Evolutionary conservation across 805 yeast genomes (phyloP), one percentile per base, ranked within the genome.

Genomic region (Yamadazyma tumulicola): DNA sequence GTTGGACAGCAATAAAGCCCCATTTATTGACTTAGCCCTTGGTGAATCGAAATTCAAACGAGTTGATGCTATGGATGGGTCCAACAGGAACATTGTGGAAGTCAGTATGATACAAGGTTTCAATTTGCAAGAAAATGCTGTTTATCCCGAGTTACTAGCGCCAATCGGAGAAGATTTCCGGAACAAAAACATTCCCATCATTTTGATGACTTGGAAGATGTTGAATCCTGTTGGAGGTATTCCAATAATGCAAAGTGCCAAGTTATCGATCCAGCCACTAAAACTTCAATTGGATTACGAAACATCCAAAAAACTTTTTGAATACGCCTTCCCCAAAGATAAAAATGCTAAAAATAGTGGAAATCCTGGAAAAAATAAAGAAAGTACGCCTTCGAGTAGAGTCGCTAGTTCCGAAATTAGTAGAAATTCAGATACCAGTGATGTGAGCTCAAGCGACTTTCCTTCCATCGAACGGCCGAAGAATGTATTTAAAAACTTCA

Each of bases 151-250:
- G 44, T 58, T 91, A 17, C 57, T 91, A 13, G 65, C 82, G 1
- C 80, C 86, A 1, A 15, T 37, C n/a, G 46, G 47, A 19, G 39
- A 29, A n/a, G 41, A 30, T 7, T 16, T 35, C 19, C 31, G 37
- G 17, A 31, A 41, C 8, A 26, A 9, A n/a, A 22, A 32, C 4
- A 3, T 19, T 11, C 62, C 68, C 1, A 46, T 66, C 24, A 42
- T 66, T 3, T 28, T 31, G 6, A 44, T 61, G 47, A 32, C 60
- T 8, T 89, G 97, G 97, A 73, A 77, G n/a, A 75, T 84, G 79
- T 74, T 82, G 34, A 77, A 75, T 35, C 87, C 95, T 0, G 82
- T 91, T 37, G 97, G 96, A 20, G 97, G 97, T 8, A 87, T 89
- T 32, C 74, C 84, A n/a, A 79, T 89, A 16, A 67, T 89, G 60